Base-by-base conservation (phyloP, 2,329 filamentous ascomycete genomes). In the Teratosphaeria destructans region DNA sequence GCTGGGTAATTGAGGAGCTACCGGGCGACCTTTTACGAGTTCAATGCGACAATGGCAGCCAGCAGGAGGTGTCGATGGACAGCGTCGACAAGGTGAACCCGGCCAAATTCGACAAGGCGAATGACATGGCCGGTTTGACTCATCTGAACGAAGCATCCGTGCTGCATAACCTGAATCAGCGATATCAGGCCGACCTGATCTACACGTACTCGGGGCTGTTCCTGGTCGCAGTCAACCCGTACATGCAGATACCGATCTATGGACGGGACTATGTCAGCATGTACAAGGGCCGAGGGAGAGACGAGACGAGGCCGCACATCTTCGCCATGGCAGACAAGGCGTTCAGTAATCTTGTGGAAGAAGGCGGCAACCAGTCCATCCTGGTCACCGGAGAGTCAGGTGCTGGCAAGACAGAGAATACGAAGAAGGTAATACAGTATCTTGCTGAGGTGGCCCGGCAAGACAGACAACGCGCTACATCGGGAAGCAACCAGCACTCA, bases 401-500 rank as follows among this genome's bases (percentile, higher is more conserved):
- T 71, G 94, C 94, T 37, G 94, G 94, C 67, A 99, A 99, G 77
- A 99, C 94, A 0, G 94, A 99, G 73, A 99, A 99, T 72, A 99
- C 94, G 16, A 99, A 99, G 72, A 99, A 99, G 74, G 94, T 99
- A 66, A 99, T 99, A 59, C 95, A 99, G 70, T 99, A 99, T 71
- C 84, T 99, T 52, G 94, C 94, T 14, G 91, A 94, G 1, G 94
- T 99, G 54, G 94, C 94, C 10, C 88, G 89, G 52, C 85, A 89
- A 0, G 93, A 97, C 61, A 85, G 86, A 0, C 82, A 87, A 2
- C 75, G 80, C 59, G 77, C 75, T 2, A 81, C 81, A 71, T 82
- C 74, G 77, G 86, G 79, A 76, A 79, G 76, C 75, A 86, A 78
- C 61, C 81, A 87, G 64, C 84, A 93, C 62, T 88, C 90, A 12